Conservation (phyloP, 2,329 filamentous ascomycete species). For the Alternaria dauci region DNA sequence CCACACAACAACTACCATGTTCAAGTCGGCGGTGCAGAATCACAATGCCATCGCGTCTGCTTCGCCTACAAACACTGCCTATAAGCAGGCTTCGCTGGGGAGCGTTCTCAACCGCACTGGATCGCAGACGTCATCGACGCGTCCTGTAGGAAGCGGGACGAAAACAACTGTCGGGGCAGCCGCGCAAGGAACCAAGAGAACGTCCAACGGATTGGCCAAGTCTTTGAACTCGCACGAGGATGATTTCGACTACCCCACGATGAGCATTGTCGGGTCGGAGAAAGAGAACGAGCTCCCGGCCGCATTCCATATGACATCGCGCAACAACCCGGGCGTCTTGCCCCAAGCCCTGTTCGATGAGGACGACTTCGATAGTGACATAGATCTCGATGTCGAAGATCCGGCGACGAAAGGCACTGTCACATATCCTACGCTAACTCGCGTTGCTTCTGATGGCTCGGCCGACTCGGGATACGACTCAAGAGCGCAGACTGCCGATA, state of each 20-base stretch:
- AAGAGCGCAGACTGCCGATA: constrained; percentile 31
- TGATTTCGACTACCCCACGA: constrained; percentile 38
- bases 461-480: constrained; percentile 47
- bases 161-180: constrained; percentile 30
- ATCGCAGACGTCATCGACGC: constrained; percentile 39
- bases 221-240: constrained; percentile 49
- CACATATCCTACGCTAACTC: constrained; percentile 53
- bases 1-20: constrained; percentile 43
- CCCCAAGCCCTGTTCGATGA: constrained; percentile 65
- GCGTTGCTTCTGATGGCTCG: constrained; percentile 35
- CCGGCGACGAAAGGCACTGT: constrained; percentile 59
- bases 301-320: constrained; percentile 22
- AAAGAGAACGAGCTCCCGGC: constrained; percentile 36
- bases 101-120: constrained; percentile 53
- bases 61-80: constrained; percentile 32
- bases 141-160: constrained; percentile 46
- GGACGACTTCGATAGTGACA: constrained; percentile 87
- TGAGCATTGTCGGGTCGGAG: constrained; percentile 37
- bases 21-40: constrained; percentile 52
- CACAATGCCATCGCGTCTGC: constrained; percentile 46
- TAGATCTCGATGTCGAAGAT: constrained; percentile 74
- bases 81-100: constrained; percentile 43
- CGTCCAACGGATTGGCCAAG: constrained; percentile 58
- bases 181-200: constrained; percentile 54
- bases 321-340: constrained; percentile 32